Base-by-base conservation (phyloP, 179 eudicot species). In the Silene noctiflora region DNA sequence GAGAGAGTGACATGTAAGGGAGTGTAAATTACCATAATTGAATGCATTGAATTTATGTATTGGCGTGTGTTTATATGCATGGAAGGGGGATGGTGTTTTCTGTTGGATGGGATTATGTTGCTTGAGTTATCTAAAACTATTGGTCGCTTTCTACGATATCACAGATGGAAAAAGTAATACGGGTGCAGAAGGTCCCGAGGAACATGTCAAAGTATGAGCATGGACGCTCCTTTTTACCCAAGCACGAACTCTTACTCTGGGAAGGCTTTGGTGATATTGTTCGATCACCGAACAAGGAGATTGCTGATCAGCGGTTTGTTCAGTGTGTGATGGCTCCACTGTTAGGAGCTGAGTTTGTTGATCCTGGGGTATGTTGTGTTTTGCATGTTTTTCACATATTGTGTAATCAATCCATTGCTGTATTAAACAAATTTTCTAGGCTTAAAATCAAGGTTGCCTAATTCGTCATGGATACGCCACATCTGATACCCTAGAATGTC, bases 321-420 rank as follows among this genome's bases (percentile, higher is more conserved):
- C 82, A 88, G 83, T 79, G 84, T 80, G 90, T 95, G 61, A 89
- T 96, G 83, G 83, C 83, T 63, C 97, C 96, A 10, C 70, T 93
- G 74, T 83, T 96, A 84, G 99, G 99, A 75, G 61, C 89, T 64
- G 82, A 84, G 63, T 89, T 87, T 84, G 92, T 96, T 85, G 98
- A 96, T 78, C 88, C 94, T 63, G 99, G 99, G 98, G 97, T 93
- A 87, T 74, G 87, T 79, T 69, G 27, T 46, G 29, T 6, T 20
- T 27, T 69, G 27, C n/a, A 29, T 71, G 59, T 67, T n/a, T 53
- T 55, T 73, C n/a, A 29, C 8, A 6, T 74, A n/a, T 4, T 67
- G n/a, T 42, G 16, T 69, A 21, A 68, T 61, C 62, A 21, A 68
- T 61, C 62, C 8, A 20, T 72, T 29, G 25, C 42, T 59, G 48